Conservation (phyloP, 129 eudicot species). For the Flaveria bidentis region DNA sequence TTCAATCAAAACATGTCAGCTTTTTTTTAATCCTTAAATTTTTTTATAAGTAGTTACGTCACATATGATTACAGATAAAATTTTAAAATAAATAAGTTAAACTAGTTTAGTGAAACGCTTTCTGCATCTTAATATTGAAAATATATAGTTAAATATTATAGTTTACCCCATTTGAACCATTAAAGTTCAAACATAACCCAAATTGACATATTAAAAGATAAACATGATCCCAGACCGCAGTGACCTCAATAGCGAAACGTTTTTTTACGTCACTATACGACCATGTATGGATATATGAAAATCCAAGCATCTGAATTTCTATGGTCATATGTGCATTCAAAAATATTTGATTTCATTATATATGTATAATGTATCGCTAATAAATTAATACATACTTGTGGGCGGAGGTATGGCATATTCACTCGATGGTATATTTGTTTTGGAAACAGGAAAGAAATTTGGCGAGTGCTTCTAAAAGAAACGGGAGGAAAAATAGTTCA, state of each 20-base stretch:
- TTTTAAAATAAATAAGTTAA: not conserved
- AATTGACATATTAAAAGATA: not conserved
- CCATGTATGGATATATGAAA: not conserved
- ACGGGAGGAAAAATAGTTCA: constrained; percentile 47
- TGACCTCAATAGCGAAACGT: not conserved
- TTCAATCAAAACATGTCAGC: not conserved
- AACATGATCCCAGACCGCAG: not conserved
- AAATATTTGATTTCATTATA: not conserved
- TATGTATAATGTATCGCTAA: not conserved
- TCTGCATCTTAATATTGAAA: not conserved
- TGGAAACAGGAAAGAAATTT: constrained; percentile 56
- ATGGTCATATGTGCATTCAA: not conserved
- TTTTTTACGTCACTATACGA: not conserved
- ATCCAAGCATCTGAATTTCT: not conserved
- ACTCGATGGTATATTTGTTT: not conserved
- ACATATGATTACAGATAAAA: not conserved
- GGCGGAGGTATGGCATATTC: constrained; percentile 8
- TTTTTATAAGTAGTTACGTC: not conserved
- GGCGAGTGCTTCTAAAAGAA: constrained; percentile 43
- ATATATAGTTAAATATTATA: not conserved
- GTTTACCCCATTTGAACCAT: not conserved
- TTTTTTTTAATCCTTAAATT: not conserved
- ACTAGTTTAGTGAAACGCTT: not conserved
- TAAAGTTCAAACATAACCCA: not conserved
- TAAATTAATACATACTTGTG: not conserved